Evolutionary conservation across 805 yeast species (phyloP), one percentile per base, ranked within the genome.

Genomic region (Metschnikowia sp.): DNA sequence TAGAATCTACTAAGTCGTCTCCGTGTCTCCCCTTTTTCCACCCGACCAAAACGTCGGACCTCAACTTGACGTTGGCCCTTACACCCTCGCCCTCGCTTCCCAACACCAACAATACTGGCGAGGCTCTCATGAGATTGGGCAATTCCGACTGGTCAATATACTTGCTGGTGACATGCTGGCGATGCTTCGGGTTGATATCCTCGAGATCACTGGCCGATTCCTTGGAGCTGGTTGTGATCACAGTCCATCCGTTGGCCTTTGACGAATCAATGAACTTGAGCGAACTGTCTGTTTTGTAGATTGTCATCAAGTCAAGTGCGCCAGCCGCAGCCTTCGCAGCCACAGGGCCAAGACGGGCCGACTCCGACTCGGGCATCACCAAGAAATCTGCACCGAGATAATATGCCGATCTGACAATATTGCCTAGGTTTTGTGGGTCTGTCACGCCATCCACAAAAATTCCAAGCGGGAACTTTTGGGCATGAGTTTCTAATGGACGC

Each of bases 41-140:
- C 1, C 72, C 70, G 12, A 77, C 78, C 42, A 77, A 62, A 51
- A 58, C 72, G 47, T 84, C 86, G 42, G 88, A 79, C 55, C 80
- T 70, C 44, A 79, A 67, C 50, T 79, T 69, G 54, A 90, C 58
- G 39, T 81, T 77, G 8, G 84, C 84, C 44, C 96, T 73, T 26
- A 90, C 80, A 33, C 97, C 97, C 6, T 72, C 73, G 9, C 95
- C 95, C 66, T 90, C 97, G 42, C 89, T 85, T 10, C 97, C 97
- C 41, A 91, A 69, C 1, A 89, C 86, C 42, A 90, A 66, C 51
- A 91, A 58, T 33, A 81, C 76, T 0, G 97, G 97, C 1, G 75
- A 62, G 10, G 69, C 57, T 3, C 66, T 62, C 33, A 81, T 60
- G 33, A 83, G 55, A 0, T 63, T 65, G 1, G 66, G 57, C 43